Percentiles rank a stretch among this genome's conserved stretches.
Conservation (phyloP, 176 grass and related monocot species). For the Oryza meridionalis region DNA sequence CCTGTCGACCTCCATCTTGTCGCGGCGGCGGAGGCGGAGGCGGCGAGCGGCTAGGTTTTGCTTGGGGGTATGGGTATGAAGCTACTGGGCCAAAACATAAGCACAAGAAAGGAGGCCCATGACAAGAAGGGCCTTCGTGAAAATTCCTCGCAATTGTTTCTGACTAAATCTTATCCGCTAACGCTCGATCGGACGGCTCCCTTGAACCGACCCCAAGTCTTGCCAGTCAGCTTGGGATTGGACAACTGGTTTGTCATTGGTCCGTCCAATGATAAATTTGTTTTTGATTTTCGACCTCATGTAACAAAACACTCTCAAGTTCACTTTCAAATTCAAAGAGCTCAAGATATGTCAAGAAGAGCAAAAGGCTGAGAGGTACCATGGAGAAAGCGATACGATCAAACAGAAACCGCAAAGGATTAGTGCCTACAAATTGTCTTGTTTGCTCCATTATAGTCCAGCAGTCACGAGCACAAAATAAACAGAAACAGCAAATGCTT, state of each 20-base stretch:
- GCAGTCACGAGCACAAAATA: neutral
- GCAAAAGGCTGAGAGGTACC: neutral
- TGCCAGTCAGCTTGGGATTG: neutral
- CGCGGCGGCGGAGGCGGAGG: neutral
- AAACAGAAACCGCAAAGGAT: neutral
- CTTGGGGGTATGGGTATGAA: neutral
- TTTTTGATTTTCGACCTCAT: no score
- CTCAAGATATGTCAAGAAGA: neutral
- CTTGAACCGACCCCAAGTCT: no score
- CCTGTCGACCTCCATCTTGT: conserved; percentile 28
- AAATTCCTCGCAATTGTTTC: neutral
- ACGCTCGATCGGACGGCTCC: no score
- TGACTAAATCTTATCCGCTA: no score
- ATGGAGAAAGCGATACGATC: neutral
- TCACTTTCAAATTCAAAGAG: no score
- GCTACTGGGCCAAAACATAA: neutral
- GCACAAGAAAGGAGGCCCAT: neutral
- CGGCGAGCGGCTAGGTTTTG: neutral
- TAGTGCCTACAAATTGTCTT: neutral
- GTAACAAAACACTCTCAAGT: no score
- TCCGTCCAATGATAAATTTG: no score
- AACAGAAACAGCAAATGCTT: neutral
- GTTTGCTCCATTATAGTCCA: neutral
- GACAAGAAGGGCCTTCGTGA: neutral
- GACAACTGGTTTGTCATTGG: neutral